A percentile compares a stretch with the other conserved stretches of the same genome.
Evolutionary conservation across 1,284 basidiomycete species (phyloP).

Genomic region (Afroboletus lepidellus): DNA sequence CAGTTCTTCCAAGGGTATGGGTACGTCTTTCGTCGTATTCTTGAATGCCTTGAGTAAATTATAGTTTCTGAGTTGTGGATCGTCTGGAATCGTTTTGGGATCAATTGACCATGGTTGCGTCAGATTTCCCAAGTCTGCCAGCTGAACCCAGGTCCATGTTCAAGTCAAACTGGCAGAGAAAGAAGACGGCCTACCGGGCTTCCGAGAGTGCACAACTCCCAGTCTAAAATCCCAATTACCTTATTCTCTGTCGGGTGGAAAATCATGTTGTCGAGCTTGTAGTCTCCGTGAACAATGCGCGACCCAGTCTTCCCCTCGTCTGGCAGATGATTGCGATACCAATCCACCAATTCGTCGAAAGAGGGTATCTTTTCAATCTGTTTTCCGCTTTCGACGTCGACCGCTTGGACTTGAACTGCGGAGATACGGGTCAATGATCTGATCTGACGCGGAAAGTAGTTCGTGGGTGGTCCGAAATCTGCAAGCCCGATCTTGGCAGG

Average conservation of each 20-base stretch:
- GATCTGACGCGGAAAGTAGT: constrained; percentile 93
- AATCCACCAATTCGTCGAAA: constrained; percentile 71
- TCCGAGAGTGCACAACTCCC: constrained; percentile 94
- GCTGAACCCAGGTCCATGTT: constrained; percentile 40
- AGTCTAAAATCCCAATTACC: constrained; percentile 94
- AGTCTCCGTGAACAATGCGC: constrained; percentile 92
- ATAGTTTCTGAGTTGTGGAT: constrained; percentile 14
- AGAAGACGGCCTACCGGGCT: constrained; percentile 57
- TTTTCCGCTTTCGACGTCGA: constrained; percentile 63
- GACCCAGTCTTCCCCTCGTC: constrained; percentile 69
- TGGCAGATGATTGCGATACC: constrained; percentile 76
- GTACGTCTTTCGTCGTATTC: constrained; percentile 53
- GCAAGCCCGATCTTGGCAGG: constrained; percentile 71
- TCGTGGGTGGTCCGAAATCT: constrained; percentile 74
- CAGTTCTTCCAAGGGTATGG: constrained; percentile 71
- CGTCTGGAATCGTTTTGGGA: constrained; percentile 37
- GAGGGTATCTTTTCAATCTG: constrained; percentile 67
- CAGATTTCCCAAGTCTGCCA: constrained; percentile 91
- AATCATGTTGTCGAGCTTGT: constrained; percentile 94
- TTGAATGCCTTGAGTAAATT: constrained; percentile 56
- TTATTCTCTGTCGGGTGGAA: constrained; percentile 91
- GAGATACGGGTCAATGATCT: constrained; percentile 79
- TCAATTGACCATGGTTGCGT: constrained; percentile 82
- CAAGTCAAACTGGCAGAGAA: constrained; percentile 2
- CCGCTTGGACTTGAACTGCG: constrained; percentile 62